phyloP scores from a whole-genome alignment of 1,139 yeast genomes.

The Kodamaea anthophila region DNA sequence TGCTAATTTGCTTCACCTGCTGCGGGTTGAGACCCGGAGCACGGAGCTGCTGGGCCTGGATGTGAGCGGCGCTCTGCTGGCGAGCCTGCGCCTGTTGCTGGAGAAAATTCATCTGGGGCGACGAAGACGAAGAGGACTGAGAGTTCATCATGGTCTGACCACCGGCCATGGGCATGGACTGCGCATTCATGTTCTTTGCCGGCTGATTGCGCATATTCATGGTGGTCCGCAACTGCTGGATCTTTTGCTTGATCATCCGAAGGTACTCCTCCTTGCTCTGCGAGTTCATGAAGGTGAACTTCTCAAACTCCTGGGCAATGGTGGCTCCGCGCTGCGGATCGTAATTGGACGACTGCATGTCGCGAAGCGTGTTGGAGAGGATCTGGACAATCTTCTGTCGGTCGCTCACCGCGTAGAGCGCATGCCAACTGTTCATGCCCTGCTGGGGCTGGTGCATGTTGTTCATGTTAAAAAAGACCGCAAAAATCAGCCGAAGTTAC shows the following conservation, averaged over 20 bases:
- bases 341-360: constrained; percentile 30
- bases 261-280: constrained; percentile 38
- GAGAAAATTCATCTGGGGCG: constrained; percentile 24
- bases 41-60: constrained; percentile 25
- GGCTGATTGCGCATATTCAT: constrained; percentile 16
- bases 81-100: constrained; percentile 50
- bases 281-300: constrained; percentile 35
- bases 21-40: constrained; percentile 6
- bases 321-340: constrained; percentile 34
- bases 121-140: constrained; percentile 1
- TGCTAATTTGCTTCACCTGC: constrained; percentile 33
- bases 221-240: constrained; percentile 29
- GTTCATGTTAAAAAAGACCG: constrained; percentile 5
- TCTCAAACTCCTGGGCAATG: constrained; percentile 44
- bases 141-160: constrained; percentile 7
- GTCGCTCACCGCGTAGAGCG: constrained; percentile 33
- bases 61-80: constrained; percentile 37
- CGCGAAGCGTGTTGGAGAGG: constrained; percentile 34
- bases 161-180: constrained; percentile 1
- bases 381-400: constrained; percentile 40
- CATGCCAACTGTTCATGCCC: constrained; percentile 34
- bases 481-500: constrained; percentile 3
- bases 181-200: constrained; percentile 5
- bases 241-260: constrained; percentile 33
- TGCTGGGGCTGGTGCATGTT: constrained; percentile 18